These are phyloP conservation scores for Bullera alba DNA, from an alignment of 768 basidiomycete species.

Conservation along the genomic window DNA sequence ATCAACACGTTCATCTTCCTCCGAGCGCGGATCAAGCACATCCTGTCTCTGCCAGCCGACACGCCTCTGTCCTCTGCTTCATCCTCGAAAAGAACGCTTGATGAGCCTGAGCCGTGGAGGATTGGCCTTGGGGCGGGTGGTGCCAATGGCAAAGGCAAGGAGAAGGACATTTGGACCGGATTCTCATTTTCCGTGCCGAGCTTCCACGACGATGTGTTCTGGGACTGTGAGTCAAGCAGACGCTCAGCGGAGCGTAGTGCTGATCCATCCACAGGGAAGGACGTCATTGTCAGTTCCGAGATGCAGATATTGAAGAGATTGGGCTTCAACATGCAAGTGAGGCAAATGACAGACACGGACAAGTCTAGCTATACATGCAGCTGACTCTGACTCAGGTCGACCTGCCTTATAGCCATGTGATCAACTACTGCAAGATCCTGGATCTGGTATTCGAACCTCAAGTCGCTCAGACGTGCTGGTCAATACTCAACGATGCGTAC, in stretches of 20 bases:
- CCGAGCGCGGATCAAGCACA: constrained; percentile 63
- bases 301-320: constrained; percentile 96
- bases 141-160: constrained; percentile 27
- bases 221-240: constrained; percentile 57
- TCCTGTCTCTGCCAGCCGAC: constrained; percentile 48
- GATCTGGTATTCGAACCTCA: constrained; percentile 68
- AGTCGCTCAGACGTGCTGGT: constrained; percentile 78
- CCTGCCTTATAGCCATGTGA: constrained; percentile 84
- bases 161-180: constrained; percentile 23
- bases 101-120: constrained; percentile 61
- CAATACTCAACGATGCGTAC: constrained; percentile 90
- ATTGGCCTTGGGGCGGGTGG: constrained; percentile 52
- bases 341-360: neutral
- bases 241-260: neutral
- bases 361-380: neutral
- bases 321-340: constrained; percentile 74
- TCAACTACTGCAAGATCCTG: constrained; percentile 86
- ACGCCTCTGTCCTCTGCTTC: constrained; percentile 9
- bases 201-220: constrained; percentile 54
- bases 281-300: constrained; percentile 85
- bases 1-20: constrained; percentile 90
- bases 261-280: constrained; percentile 56
- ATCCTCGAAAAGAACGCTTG: constrained; percentile 1
- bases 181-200: constrained; percentile 37
- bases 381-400: constrained; percentile 57